These are phyloP conservation scores for Colletotrichum caudatum DNA, from an alignment of 2,329 filamentous ascomycete genomes.

Conservation along the genomic window DNA sequence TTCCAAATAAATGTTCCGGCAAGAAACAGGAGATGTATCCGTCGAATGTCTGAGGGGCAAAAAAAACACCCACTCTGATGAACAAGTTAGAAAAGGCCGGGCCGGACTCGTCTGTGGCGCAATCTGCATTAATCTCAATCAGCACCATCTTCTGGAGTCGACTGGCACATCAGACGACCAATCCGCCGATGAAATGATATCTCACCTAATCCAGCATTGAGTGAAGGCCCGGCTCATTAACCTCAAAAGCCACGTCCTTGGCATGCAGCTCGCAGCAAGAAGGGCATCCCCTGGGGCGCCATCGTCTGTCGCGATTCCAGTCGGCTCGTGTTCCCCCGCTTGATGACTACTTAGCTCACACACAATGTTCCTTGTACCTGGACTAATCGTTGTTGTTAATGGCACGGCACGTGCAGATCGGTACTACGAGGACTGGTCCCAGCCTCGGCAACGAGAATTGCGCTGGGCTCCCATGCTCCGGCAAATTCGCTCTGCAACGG, in stretches of 20 bases:
- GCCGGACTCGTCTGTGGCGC: not conserved
- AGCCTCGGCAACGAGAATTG: not conserved
- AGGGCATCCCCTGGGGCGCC: constrained; percentile 1
- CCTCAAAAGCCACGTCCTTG: constrained; percentile 11
- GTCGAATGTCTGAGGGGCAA: not conserved
- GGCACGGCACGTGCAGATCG: not conserved
- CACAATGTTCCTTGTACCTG: constrained; percentile 5
- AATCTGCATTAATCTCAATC: not conserved
- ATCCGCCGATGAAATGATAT: not conserved
- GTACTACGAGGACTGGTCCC: not conserved
- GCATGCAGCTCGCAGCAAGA: constrained; percentile 9
- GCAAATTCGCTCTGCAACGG: constrained; percentile 6
- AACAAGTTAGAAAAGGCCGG: not conserved
- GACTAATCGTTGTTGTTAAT: not conserved
- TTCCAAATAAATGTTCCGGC: constrained; percentile 7
- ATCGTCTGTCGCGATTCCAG: not conserved
- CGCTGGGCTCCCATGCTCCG: constrained; percentile 4
- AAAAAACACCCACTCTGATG: not conserved
- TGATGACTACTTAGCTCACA: not conserved
- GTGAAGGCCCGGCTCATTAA: not conserved
- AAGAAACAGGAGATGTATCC: constrained; percentile 15
- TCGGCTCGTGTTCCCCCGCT: not conserved
- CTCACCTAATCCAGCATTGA: not conserved
- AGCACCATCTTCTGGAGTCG: not conserved
- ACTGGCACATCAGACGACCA: not conserved